Conservation (phyloP, 441 rosid genomes). For the Aquilaria agallochum region DNA sequence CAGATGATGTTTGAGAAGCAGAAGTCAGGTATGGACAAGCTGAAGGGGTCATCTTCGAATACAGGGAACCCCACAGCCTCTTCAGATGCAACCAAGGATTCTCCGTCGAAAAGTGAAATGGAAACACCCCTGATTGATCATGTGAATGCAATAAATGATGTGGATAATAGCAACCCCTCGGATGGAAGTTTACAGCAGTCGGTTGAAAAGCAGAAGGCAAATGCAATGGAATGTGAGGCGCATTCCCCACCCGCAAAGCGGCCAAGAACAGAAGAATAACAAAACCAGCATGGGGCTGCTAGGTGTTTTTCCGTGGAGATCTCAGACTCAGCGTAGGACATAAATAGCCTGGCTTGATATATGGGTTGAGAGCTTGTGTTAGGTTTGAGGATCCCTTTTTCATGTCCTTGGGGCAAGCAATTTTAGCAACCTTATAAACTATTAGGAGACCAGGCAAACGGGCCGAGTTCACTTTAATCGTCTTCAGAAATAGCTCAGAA, state of each 20-base stretch:
- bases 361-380: slow-evolving; percentile 14
- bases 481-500: no score
- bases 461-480: no score
- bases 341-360: slow-evolving; percentile 18
- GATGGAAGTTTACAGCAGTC: slow-evolving; percentile 25
- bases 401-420: neutral
- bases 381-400: slow-evolving; percentile 19
- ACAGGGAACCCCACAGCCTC: slow-evolving; percentile 32
- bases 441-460: no score
- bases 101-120: slow-evolving; percentile 23
- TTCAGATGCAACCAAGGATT: slow-evolving; percentile 26
- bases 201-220: slow-evolving; percentile 23
- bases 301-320: slow-evolving; percentile 11
- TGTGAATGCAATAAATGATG: slow-evolving; percentile 12
- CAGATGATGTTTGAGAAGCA: slow-evolving; percentile 98
- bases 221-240: slow-evolving; percentile 19
- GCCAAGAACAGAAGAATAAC: slow-evolving; percentile 33
- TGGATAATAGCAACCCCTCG: slow-evolving; percentile 9
- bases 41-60: slow-evolving; percentile 48
- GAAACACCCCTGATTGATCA: slow-evolving; percentile 32
- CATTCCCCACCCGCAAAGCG: slow-evolving; percentile 43
- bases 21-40: slow-evolving; percentile 55
- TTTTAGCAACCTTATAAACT: no score
- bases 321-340: slow-evolving; percentile 15
- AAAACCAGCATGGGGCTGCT: slow-evolving; percentile 4